Conservation (phyloP, 176 grass and related monocot genomes). For the Guadua angustifolia region DNA sequence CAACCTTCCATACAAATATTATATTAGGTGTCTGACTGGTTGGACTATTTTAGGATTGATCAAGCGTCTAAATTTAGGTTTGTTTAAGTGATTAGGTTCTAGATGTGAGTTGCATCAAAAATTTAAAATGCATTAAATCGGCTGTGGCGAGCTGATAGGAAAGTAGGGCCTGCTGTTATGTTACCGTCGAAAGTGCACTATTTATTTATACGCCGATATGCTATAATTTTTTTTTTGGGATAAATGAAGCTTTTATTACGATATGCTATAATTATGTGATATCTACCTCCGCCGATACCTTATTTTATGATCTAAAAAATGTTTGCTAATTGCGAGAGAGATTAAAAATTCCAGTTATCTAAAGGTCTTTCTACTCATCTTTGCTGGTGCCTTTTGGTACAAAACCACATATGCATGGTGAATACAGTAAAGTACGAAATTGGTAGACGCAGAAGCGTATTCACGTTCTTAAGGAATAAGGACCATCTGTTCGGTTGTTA, state of each 20-base stretch:
- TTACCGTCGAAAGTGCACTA: not conserved
- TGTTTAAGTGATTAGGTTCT: not conserved
- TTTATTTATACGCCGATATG: not conserved
- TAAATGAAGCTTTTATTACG: too few relatives aligned
- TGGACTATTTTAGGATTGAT: not conserved
- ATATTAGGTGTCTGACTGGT: too few relatives aligned
- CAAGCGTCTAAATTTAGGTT: not conserved
- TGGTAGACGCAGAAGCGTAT: not conserved
- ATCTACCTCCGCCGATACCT: too few relatives aligned
- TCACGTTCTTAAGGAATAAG: not conserved
- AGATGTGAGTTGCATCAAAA: not conserved
- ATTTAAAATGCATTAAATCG: not conserved
- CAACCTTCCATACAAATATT: not conserved
- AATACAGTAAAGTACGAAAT: not conserved
- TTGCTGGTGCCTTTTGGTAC: constrained; percentile 25
- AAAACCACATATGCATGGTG: constrained; percentile 10
- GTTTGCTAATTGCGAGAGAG: not conserved
- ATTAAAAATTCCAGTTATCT: not conserved
- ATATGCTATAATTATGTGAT: too few relatives aligned
- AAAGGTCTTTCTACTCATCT: not conserved
- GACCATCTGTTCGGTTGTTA: not conserved
- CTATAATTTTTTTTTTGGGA: too few relatives aligned
- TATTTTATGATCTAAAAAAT: not conserved
- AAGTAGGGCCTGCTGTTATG: not conserved
- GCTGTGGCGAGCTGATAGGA: not conserved